Conservation (phyloP, 768 basidiomycete species). For the Mycena metata region DNA sequence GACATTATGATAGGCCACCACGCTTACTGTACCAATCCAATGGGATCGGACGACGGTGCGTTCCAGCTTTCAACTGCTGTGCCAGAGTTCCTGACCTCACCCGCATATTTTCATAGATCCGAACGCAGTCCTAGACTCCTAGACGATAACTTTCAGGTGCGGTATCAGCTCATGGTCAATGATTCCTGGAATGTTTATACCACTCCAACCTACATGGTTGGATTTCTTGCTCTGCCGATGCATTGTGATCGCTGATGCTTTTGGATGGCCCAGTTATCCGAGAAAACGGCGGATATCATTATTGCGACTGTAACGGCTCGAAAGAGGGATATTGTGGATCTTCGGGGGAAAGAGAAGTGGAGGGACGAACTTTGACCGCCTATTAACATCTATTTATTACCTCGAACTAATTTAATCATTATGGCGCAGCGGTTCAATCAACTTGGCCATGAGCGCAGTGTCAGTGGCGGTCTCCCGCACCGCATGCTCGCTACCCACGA, state of each 20-base stretch:
- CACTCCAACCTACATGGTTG: slow-evolving; percentile 49
- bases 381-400: no score
- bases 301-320: no score
- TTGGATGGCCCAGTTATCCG: slow-evolving; percentile 47
- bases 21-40: slow-evolving; percentile 46
- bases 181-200: slow-evolving; percentile 49
- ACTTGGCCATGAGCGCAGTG: slow-evolving; percentile 17
- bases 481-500: slow-evolving; percentile 31
- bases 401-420: no score
- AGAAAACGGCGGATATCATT: slow-evolving; percentile 50
- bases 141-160: slow-evolving; percentile 47
- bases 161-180: slow-evolving; percentile 46
- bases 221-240: neutral
- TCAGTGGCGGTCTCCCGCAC: slow-evolving; percentile 6
- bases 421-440: no score
- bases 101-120: slow-evolving; percentile 41
- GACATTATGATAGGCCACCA: slow-evolving; percentile 41
- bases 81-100: no score
- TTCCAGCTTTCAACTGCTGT: neutral
- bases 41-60: slow-evolving; percentile 44
- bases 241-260: neutral
- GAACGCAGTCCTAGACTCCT: slow-evolving; percentile 47
- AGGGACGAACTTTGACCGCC: no score
- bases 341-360: no score
- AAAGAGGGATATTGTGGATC: no score